Percentiles rank a stretch among this genome's conserved stretches.
Evolutionary conservation across 805 yeast genomes (phyloP).

Genomic region (Starmera amethionina): DNA sequence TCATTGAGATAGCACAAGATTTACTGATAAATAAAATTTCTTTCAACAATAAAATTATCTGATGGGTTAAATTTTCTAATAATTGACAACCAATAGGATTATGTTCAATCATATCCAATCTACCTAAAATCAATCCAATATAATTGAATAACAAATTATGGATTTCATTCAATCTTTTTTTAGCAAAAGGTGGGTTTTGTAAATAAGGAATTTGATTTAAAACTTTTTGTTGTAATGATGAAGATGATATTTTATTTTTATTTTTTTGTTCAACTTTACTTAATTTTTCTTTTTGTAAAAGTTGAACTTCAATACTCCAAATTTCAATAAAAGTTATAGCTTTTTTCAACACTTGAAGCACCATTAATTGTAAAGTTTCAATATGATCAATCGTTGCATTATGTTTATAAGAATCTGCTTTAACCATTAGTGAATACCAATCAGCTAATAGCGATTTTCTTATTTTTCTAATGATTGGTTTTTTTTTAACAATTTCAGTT

Average conservation of each 20-base stretch:
- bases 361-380: slow-evolving; percentile 51
- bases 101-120: slow-evolving; percentile 69
- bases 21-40: slow-evolving; percentile 57
- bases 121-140: slow-evolving; percentile 59
- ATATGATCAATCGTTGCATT: slow-evolving; percentile 49
- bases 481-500: slow-evolving; percentile 54
- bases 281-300: slow-evolving; percentile 22
- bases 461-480: slow-evolving; percentile 49
- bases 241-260: not conserved
- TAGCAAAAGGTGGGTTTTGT: slow-evolving; percentile 47
- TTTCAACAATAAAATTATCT: slow-evolving; percentile 51
- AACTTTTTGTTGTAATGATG: not conserved
- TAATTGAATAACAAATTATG: slow-evolving; percentile 50
- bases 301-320: slow-evolving; percentile 61
- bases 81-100: slow-evolving; percentile 61
- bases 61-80: slow-evolving; percentile 58
- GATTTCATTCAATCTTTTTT: slow-evolving; percentile 54
- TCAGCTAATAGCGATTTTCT: slow-evolving; percentile 66
- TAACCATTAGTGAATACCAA: slow-evolving; percentile 71
- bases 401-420: slow-evolving; percentile 65
- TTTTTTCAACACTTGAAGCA: slow-evolving; percentile 57
- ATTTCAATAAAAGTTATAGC: slow-evolving; percentile 54
- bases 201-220: slow-evolving; percentile 31
- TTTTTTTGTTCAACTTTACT: slow-evolving; percentile 4
- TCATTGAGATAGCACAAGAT: slow-evolving; percentile 27